phyloP scores from a whole-genome alignment of 139 green algal species.

The Haematococcus sp. region DNA sequence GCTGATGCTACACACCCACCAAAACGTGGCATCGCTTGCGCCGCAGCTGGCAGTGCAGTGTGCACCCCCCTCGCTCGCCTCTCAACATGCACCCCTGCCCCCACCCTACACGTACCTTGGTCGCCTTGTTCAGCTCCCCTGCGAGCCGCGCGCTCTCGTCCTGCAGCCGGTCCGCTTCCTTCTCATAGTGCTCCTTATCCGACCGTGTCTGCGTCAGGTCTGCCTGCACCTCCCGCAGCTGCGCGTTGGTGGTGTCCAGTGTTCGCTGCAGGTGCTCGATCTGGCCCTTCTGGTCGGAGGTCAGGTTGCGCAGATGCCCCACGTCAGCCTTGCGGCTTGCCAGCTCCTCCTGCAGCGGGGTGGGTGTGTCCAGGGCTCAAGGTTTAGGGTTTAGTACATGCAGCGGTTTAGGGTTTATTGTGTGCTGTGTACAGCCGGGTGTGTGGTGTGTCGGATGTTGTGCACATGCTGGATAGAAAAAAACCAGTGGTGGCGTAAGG shows the following conservation, averaged over 20 bases:
- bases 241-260: background rate
- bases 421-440: background rate
- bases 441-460: background rate
- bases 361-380: background rate
- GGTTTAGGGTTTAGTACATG: background rate
- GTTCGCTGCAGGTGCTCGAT: conserved; percentile 10
- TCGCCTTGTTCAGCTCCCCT: conserved; percentile 21
- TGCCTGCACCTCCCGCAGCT: conserved; percentile 7
- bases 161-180: background rate
- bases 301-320: conserved; percentile 20
- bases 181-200: conserved; percentile 19
- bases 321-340: conserved; percentile 24
- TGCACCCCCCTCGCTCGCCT: too few species aligned
- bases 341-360: conserved; percentile 38
- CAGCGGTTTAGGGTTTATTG: too few species aligned
- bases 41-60: too few species aligned
- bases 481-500: too few species aligned
- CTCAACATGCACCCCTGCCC: too few species aligned
- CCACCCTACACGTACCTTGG: too few species aligned
- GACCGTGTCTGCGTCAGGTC: background rate
- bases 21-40: too few species aligned
- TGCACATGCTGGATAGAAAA: background rate
- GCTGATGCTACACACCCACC: too few species aligned
- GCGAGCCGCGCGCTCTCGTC: background rate
- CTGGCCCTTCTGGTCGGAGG: conserved; percentile 16